Base-by-base conservation (phyloP, 73 alveolate genomes). In the Urostyla sp. region DNA sequence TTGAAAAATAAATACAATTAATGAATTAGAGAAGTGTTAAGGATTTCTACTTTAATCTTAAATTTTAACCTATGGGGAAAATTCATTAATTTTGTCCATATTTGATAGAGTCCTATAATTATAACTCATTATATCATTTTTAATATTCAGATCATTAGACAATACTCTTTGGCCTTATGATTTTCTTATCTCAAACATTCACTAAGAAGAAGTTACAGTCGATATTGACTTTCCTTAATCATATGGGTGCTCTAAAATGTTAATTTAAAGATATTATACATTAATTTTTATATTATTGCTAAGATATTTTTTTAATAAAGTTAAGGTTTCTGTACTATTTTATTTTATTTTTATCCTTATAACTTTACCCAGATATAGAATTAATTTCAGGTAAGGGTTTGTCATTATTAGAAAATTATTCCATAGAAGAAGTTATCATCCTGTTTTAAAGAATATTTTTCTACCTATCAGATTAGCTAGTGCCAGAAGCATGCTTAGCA, bases 241-340 rank as follows among this genome's bases (percentile, higher is more conserved):
- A n/a, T n/a, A n/a, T n/a, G n/a, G n/a, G n/a, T n/a, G n/a, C n/a
- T n/a, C n/a, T 27, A 27, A 36, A 31, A 3, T 18, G 3, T 5
- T 63, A 57, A 16, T 30, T 23, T 4, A 8, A 3, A 37, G 38
- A n/a, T 6, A 18, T 55, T 58, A 58, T 5, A 34, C 56, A 8
- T 5, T 63, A 57, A 5, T 34, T 15, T 3, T 40, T 63, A 5
- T 40, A 8, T 5, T 40, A 21, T 15, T 30, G 27, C 20, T 38
- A 24, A 10, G 79, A 63, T n/a, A 63, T 63, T 31, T 63, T 63
- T 34, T 63, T 38, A 8, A 63, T 63, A 1, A 63, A n/a, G n/a
- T n/a, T n/a, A n/a, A n/a, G n/a, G n/a, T n/a, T n/a, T n/a, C n/a
- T n/a, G n/a, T n/a, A n/a, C n/a, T n/a, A n/a, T n/a, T n/a, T n/a